Conservation (phyloP, 2,329 filamentous ascomycete genomes). For the Periconia macrospinosa region DNA sequence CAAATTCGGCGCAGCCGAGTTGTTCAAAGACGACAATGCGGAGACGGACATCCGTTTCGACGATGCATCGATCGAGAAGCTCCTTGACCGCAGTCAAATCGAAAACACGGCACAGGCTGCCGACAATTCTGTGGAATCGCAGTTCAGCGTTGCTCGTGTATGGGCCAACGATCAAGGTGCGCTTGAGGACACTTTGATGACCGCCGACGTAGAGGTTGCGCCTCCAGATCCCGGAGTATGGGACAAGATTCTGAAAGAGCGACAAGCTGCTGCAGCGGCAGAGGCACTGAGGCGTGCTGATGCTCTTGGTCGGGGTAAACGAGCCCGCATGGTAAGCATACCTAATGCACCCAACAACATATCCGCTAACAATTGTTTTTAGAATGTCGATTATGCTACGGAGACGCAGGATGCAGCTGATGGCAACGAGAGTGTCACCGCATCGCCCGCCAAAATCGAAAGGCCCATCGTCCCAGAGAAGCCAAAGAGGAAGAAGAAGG, state of each 20-base stretch:
- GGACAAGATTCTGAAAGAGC: conserved; percentile 85
- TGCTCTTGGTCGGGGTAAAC: conserved; percentile 81
- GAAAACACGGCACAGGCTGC: conserved; percentile 70
- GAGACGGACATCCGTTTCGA: conserved; percentile 81
- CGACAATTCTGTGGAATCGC: conserved; percentile 70
- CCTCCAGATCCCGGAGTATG: conserved; percentile 72
- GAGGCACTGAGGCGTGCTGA: conserved; percentile 69
- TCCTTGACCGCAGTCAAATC: conserved; percentile 83
- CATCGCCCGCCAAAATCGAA: conserved; percentile 34
- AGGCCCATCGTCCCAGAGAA: conserved; percentile 17
- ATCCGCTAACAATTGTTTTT: conserved; percentile 4
- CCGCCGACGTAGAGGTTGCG: conserved; percentile 55
- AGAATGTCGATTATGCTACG: conserved; percentile 53
- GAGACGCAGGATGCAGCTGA: conserved; percentile 23
- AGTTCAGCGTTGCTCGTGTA: conserved; percentile 87
- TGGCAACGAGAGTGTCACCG: conserved; percentile 16
- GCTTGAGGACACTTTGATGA: conserved; percentile 65
- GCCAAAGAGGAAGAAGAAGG: conserved; percentile 25
- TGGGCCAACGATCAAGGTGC: conserved; percentile 82
- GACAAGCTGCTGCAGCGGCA: conserved; percentile 75
- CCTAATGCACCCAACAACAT: not conserved
- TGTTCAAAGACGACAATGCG: conserved; percentile 76
- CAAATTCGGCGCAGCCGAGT: conserved; percentile 79
- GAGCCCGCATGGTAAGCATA: conserved; percentile 63
- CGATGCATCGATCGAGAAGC: conserved; percentile 76